Evolutionary conservation across 805 yeast species (phyloP), one percentile per base, ranked within the genome.

Genomic region (Candida ponderosae): DNA sequence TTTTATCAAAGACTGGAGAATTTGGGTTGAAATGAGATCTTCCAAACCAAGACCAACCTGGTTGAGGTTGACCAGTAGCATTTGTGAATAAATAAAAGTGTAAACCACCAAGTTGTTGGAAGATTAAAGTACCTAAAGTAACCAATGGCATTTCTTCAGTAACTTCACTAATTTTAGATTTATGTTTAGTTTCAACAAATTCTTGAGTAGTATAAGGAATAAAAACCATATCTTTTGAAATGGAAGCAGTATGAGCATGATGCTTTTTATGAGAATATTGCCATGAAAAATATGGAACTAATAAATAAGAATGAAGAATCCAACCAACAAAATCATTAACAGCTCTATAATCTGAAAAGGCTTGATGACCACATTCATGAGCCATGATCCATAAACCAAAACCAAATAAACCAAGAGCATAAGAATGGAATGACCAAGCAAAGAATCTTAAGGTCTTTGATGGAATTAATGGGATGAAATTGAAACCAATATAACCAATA

Each of bases 301-400:
- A 57, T 43, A 66, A 57, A 49, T 70, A 74, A 32, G 79, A 73
- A 53, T 76, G 81, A 34, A 76, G 54, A 21, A 72, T 66, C 81
- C 81, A 76, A 37, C 82, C 82, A 40, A 73, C 68, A 20, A 66
- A 52, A 52, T 75, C 79, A 48, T 76, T 76, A 36, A 76, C 64
- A 48, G 54, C 54, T 40, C 61, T 65, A 48, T 72, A 72, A 47
- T 75, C 78, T 29, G 76, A 68, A 51, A 76, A 76, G 16, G 81
- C 81, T 36, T 69, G 71, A 53, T 76, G 82, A 31, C 81, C 81
- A 63, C 81, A 76, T 57, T 74, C 80, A 53, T 74, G 81, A 33
- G 79, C 79, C 53, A 76, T 56, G 43, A 76, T 72, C 81, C 81
- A 76, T 36, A 74, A 54, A 32, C 82, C 81, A 39, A 73, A 68